Evolutionary conservation across 208 protist genomes (phyloP).

Genomic region (Leishmania aethiopica): DNA sequence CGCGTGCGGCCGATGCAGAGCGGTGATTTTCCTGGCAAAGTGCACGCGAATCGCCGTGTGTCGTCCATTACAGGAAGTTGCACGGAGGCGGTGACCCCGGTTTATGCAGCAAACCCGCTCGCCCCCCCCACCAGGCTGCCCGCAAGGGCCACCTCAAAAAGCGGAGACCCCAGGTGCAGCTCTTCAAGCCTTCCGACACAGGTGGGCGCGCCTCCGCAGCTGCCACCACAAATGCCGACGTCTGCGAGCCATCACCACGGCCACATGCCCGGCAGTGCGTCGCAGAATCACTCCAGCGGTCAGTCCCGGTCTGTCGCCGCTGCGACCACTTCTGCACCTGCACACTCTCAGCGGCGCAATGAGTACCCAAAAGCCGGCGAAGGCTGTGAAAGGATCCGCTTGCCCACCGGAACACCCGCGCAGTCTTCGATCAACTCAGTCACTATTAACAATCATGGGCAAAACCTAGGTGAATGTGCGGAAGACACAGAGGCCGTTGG

Average conservation of each 20-base stretch:
- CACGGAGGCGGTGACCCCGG: background rate
- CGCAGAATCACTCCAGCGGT: background rate
- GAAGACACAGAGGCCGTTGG: background rate
- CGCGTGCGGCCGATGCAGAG: constrained; percentile 3
- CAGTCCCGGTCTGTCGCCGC: background rate
- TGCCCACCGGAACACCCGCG: constrained; percentile 48
- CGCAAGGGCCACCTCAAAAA: background rate
- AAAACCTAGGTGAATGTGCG: background rate
- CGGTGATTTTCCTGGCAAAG: background rate
- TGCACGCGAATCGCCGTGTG: background rate
- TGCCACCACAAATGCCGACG: background rate
- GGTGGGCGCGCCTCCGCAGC: background rate
- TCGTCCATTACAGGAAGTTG: background rate
- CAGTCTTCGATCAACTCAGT: constrained; percentile 54
- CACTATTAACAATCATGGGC: background rate
- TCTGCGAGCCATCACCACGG: background rate
- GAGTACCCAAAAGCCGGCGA: constrained; percentile 51
- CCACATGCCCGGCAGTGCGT: background rate
- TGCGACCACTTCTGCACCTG: background rate
- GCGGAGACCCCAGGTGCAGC: background rate
- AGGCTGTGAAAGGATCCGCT: constrained; percentile 48
- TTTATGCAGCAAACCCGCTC: background rate
- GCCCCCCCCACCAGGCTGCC: background rate
- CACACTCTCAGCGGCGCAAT: background rate
- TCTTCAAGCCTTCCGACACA: background rate